phyloP scores from a whole-genome alignment of 495 filamentous ascomycete species.

The Aspergillus avenaceus region DNA sequence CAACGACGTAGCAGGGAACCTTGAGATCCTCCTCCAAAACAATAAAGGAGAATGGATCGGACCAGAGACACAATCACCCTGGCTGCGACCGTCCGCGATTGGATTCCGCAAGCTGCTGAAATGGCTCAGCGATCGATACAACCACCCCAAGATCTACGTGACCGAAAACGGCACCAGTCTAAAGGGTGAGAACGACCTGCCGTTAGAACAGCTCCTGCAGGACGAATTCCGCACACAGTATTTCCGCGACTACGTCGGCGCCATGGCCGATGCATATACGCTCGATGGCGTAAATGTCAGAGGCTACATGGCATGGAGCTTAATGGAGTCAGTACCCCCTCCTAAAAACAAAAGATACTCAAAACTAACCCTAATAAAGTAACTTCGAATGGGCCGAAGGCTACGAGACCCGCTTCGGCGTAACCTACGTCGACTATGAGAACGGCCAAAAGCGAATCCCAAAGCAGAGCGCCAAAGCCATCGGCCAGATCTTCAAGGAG shows the following conservation, averaged over 20 bases:
- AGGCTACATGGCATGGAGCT: conserved; percentile 75
- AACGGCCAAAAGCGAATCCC: conserved; percentile 70
- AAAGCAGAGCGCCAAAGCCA: conserved; percentile 70
- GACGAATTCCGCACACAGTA: conserved; percentile 74
- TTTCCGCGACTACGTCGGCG: conserved; percentile 68
- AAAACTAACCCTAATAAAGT: conserved; percentile 18
- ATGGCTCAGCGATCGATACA: conserved; percentile 76
- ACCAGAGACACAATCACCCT: conserved; percentile 70
- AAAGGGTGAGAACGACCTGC: conserved; percentile 73
- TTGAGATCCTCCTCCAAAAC: conserved; percentile 62
- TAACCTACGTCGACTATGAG: conserved; percentile 73
- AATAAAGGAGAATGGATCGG: conserved; percentile 68
- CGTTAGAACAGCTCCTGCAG: conserved; percentile 61
- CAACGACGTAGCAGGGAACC: conserved; percentile 67
- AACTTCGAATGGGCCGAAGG: conserved; percentile 67
- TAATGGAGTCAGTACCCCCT: conserved; percentile 56
- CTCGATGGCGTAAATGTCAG: conserved; percentile 68
- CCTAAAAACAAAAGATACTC: background rate
- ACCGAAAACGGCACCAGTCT: conserved; percentile 79
- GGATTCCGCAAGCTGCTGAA: conserved; percentile 74
- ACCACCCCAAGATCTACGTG: conserved; percentile 69
- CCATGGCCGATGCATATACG: conserved; percentile 61
- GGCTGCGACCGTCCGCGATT: conserved; percentile 65
- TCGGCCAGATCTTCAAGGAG: conserved; percentile 58
- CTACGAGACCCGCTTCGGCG: conserved; percentile 79